These are phyloP conservation scores for Aspergillus pseudotamarii DNA, from an alignment of 2,329 filamentous ascomycete genomes.

Conservation along the genomic window DNA sequence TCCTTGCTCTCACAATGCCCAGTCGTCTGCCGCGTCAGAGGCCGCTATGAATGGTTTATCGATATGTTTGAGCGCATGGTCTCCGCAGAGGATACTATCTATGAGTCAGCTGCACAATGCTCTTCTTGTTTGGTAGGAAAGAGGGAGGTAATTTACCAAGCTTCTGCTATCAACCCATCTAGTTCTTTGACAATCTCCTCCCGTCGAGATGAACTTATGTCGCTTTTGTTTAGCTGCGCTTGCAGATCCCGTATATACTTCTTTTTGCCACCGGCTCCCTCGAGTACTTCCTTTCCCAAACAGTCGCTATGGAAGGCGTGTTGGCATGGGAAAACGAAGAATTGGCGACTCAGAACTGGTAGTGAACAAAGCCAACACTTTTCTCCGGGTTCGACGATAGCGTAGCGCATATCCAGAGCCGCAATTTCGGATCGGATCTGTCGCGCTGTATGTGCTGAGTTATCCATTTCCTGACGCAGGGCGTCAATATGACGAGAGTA, in stretches of 20 bases:
- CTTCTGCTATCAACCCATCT: conserved; percentile 85
- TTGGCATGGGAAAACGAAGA: conserved; percentile 98
- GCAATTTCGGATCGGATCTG: conserved; percentile 91
- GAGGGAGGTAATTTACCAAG: conserved; percentile 63
- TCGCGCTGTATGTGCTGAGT: conserved; percentile 81
- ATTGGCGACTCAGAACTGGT: conserved; percentile 84
- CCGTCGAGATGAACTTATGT: conserved; percentile 69
- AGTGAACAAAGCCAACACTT: conserved; percentile 87
- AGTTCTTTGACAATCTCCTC: conserved; percentile 85
- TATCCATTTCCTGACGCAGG: conserved; percentile 93
- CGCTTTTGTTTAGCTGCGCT: conserved; percentile 75
- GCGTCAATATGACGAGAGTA: conserved; percentile 89
- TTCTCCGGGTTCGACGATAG: conserved; percentile 94
- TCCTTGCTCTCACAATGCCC: conserved; percentile 61
- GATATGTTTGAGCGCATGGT: conserved; percentile 90
- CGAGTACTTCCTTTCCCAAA: conserved; percentile 80
- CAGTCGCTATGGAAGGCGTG: conserved; percentile 98
- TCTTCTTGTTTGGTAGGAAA: conserved; percentile 21
- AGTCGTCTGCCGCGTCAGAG: conserved; percentile 76
- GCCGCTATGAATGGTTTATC: conserved; percentile 85
- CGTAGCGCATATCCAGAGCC: conserved; percentile 83
- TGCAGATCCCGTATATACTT: conserved; percentile 85
- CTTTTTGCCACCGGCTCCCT: conserved; percentile 76
- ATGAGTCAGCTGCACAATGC: conserved; percentile 11
- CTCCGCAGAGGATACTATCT: conserved; percentile 83